Evolutionary conservation across 352 stramenopile genomes (phyloP).

Genomic region (Phytophthora uliginosa): DNA sequence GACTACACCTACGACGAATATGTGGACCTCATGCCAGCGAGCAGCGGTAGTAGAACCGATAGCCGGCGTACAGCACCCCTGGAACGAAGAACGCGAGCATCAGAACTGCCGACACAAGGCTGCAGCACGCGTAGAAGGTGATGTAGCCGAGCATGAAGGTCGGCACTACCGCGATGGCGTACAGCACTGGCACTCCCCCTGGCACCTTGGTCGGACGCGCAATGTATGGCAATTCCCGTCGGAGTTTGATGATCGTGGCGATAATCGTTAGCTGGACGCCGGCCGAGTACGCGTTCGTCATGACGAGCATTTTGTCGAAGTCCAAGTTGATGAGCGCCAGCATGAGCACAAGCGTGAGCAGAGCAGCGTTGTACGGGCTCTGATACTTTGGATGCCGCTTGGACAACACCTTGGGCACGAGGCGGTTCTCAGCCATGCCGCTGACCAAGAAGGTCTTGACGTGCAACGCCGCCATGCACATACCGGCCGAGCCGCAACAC

Average conservation of each 20-base stretch:
- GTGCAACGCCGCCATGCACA: constrained; percentile 94
- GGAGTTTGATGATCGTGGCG: constrained; percentile 89
- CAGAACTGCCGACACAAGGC: constrained; percentile 36
- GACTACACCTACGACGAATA: not conserved
- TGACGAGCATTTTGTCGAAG: constrained; percentile 80
- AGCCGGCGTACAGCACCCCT: constrained; percentile 39
- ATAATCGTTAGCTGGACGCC: constrained; percentile 92
- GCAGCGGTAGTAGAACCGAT: constrained; percentile 37
- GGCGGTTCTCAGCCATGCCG: constrained; percentile 81
- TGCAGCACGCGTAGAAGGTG: constrained; percentile 53
- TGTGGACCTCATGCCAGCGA: constrained; percentile 23
- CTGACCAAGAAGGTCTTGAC: constrained; percentile 90
- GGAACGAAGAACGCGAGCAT: constrained; percentile 49
- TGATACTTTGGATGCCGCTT: constrained; percentile 50
- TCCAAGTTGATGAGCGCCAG: constrained; percentile 59
- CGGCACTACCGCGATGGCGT: constrained; percentile 45
- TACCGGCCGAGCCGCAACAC: constrained; percentile 82
- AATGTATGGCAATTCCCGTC: constrained; percentile 77
- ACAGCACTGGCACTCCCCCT: constrained; percentile 49
- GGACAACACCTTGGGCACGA: constrained; percentile 85
- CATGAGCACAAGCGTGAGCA: constrained; percentile 47
- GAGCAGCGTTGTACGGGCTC: constrained; percentile 45
- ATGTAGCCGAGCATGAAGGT: constrained; percentile 61
- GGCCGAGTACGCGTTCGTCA: constrained; percentile 94
- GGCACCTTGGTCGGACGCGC: constrained; percentile 68